Conservation (phyloP, 768 basidiomycete species). For the Phlebiopsis flavidoalba region DNA sequence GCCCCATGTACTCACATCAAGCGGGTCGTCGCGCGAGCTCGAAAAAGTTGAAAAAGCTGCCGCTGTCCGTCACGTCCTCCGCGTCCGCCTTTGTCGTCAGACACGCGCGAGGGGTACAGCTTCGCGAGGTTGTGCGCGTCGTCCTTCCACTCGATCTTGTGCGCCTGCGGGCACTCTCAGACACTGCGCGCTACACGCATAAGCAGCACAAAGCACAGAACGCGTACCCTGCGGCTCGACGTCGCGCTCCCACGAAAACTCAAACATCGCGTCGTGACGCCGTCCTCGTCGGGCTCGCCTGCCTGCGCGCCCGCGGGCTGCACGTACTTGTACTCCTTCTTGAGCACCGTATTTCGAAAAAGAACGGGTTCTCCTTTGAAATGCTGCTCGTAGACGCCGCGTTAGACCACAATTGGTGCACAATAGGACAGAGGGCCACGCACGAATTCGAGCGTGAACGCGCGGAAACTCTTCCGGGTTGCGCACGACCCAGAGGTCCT, state of each 20-base stretch:
- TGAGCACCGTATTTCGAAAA: conserved; percentile 70
- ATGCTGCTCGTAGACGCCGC: conserved; percentile 36
- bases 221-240: conserved; percentile 57
- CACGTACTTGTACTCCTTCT: conserved; percentile 76
- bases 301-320: conserved; percentile 46
- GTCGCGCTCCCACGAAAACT: conserved; percentile 78
- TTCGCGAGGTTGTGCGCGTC: conserved; percentile 72
- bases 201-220: neutral
- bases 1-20: conserved; percentile 46
- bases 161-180: conserved; percentile 35
- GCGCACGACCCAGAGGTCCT: conserved; percentile 80
- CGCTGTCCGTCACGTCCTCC: conserved; percentile 58
- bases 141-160: conserved; percentile 79
- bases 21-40: conserved; percentile 59
- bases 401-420: neutral
- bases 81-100: conserved; percentile 59
- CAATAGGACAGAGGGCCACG: conserved; percentile 29
- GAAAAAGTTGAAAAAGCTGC: conserved; percentile 89
- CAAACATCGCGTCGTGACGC: conserved; percentile 73
- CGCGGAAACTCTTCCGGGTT: conserved; percentile 70
- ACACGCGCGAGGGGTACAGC: conserved; percentile 59
- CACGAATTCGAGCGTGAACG: conserved; percentile 87
- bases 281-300: conserved; percentile 65
- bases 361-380: conserved; percentile 80
- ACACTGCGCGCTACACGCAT: neutral